Percentiles rank a stretch among this genome's conserved stretches.
These are phyloP conservation scores for Boletus huronensis DNA, from an alignment of 768 basidiomycete species.

Conservation along the genomic window DNA sequence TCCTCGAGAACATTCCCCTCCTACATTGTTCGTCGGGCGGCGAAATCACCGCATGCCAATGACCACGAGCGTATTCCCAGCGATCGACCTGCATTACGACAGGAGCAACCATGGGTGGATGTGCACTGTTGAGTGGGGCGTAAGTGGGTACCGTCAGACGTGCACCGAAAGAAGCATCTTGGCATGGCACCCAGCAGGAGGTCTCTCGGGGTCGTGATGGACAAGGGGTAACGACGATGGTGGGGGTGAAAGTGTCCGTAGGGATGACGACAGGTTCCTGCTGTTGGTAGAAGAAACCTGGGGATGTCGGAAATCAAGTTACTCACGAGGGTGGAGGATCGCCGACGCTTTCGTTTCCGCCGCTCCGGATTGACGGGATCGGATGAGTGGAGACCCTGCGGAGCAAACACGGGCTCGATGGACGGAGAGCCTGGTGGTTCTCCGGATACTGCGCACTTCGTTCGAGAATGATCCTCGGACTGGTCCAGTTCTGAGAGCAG, in stretches of 20 bases:
- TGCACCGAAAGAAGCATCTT: slow-evolving; percentile 51
- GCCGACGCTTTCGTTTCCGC: slow-evolving; percentile 13
- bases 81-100: slow-evolving; percentile 30
- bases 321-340: slow-evolving; percentile 10
- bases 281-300: not conserved
- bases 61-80: slow-evolving; percentile 52
- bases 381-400: not conserved
- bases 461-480: not conserved
- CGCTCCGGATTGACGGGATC: not conserved
- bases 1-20: slow-evolving; percentile 42
- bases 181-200: slow-evolving; percentile 48
- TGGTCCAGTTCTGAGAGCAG: slow-evolving; percentile 42
- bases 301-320: not conserved
- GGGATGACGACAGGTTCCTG: slow-evolving; percentile 30
- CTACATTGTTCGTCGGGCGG: slow-evolving; percentile 44
- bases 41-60: slow-evolving; percentile 51
- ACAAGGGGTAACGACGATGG: slow-evolving; percentile 51
- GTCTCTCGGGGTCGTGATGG: slow-evolving; percentile 36
- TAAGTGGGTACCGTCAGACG: slow-evolving; percentile 49
- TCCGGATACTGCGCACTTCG: not conserved
- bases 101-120: slow-evolving; percentile 40
- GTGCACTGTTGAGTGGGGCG: slow-evolving; percentile 43
- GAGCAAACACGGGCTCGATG: not conserved
- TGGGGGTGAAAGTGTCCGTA: slow-evolving; percentile 40
- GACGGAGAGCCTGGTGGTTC: slow-evolving; percentile 1